phyloP scores from a whole-genome alignment of 2,329 filamentous ascomycete genomes.

The Calonectria multiphialidica region DNA sequence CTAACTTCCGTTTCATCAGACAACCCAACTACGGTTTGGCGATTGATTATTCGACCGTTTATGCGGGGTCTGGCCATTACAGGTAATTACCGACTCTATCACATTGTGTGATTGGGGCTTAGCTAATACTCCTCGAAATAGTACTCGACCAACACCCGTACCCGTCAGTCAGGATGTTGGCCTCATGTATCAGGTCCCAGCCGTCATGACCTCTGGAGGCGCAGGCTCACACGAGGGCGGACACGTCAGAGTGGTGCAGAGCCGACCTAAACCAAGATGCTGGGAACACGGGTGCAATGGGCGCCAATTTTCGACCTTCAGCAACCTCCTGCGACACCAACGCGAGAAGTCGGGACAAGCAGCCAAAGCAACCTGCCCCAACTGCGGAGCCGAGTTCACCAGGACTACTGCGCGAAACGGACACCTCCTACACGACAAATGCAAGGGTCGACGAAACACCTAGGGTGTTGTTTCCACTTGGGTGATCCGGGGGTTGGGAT shows the following conservation, averaged over 20 bases:
- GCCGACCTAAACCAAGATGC: constrained; percentile 92
- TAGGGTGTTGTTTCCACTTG: constrained; percentile 29
- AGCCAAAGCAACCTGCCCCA: constrained; percentile 88
- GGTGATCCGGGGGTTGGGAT: constrained; percentile 31
- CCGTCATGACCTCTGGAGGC: constrained; percentile 52
- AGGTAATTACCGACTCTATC: constrained; percentile 48
- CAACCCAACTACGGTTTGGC: constrained; percentile 55
- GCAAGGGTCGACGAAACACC: constrained; percentile 72
- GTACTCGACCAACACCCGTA: constrained; percentile 54
- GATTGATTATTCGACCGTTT: constrained; percentile 57
- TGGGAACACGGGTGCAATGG: constrained; percentile 99
- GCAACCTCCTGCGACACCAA: constrained; percentile 92
- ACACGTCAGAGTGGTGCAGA: constrained; percentile 78
- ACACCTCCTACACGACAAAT: constrained; percentile 89
- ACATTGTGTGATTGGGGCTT: constrained; percentile 12
- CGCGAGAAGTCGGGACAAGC: constrained; percentile 94
- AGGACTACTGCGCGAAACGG: constrained; percentile 90
- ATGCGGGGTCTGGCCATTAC: constrained; percentile 51
- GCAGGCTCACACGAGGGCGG: constrained; percentile 53
- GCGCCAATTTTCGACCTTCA: constrained; percentile 95
- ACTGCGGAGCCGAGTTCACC: constrained; percentile 94
- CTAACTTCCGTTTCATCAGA: constrained; percentile 45
- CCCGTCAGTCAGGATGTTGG: constrained; percentile 51
- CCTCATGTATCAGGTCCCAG: constrained; percentile 59
- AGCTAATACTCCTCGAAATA: constrained; percentile 41